Base-by-base conservation (phyloP, 225 moss, liverwort and hornwort genomes). In the Pseudoscleropodium purum region DNA sequence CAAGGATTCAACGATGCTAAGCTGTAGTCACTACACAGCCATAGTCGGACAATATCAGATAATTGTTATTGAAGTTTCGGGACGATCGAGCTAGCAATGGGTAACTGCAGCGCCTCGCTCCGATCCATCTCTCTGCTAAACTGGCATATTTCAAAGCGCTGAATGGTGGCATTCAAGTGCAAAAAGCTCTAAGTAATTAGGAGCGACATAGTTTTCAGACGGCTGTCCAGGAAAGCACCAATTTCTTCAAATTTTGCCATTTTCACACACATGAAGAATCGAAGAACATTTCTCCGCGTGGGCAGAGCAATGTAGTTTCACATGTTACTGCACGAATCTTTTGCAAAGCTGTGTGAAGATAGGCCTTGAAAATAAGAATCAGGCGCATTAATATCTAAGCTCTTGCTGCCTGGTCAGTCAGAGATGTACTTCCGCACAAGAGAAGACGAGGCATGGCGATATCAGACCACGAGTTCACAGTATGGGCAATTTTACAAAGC, bases 401-500 rank as follows among this genome's bases (percentile, higher is more conserved):
- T 57, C 29, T 33, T 51, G 72, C 65, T 49, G 73, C 66, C 5
- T 25, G 83, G 62, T 66, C 90, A 93, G 57, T 66, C 90, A 93
- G 91, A 92, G 88, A 92, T 94, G 88, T 90, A 94, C 88, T 96
- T 93, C 73, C 94, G 70, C 36, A 88, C 93, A 37, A 89, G 84
- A 82, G 92, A 85, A 75, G 95, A 96, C 49, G 91, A 93, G n/a
- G 67, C 83, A 26, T 96, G 96, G 95, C 92, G 94, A 84, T 96
- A 92, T 92, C 95, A 95, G 83, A 98, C 97, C 62, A 93, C 96
- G 26, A 96, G 94, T 84, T 90, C 86, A 25, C 94, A 95, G 26
- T 95, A 98, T 82, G 96, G 96, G 75, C 95, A 93, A 57, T 98
- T 96, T 47, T 94, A 96, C 86, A 73, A 91, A 80, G 73, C 90